Evolutionary conservation across 805 yeast species (phyloP).

Genomic region (Kluyveromyces starmeri): DNA sequence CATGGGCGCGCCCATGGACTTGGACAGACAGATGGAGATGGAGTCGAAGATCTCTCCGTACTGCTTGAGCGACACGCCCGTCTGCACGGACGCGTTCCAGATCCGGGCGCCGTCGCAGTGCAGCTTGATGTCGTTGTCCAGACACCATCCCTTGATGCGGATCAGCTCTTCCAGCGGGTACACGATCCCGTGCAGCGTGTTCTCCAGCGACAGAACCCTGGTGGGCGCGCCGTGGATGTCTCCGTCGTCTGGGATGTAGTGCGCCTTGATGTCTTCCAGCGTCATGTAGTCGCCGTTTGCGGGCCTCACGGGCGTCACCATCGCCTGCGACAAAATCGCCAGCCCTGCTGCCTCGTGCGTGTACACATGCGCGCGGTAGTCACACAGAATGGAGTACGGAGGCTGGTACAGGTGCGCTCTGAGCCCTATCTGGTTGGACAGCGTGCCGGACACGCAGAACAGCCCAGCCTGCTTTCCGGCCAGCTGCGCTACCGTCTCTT

Average conservation of each 20-base stretch:
- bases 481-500: slow-evolving; percentile 51
- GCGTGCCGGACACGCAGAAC: slow-evolving; percentile 81
- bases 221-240: slow-evolving; percentile 90
- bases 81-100: slow-evolving; percentile 77
- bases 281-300: slow-evolving; percentile 69
- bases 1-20: slow-evolving; percentile 88
- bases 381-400: slow-evolving; percentile 70
- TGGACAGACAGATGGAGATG: slow-evolving; percentile 83
- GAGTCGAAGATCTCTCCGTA: slow-evolving; percentile 76
- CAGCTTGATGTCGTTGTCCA: slow-evolving; percentile 45
- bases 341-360: slow-evolving; percentile 86
- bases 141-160: slow-evolving; percentile 64
- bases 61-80: slow-evolving; percentile 54
- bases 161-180: slow-evolving; percentile 72
- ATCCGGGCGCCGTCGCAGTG: slow-evolving; percentile 95
- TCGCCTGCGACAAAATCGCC: slow-evolving; percentile 82
- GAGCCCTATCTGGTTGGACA: slow-evolving; percentile 81
- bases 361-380: slow-evolving; percentile 76
- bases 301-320: slow-evolving; percentile 80
- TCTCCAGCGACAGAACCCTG: slow-evolving; percentile 72
- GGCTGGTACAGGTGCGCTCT: slow-evolving; percentile 72
- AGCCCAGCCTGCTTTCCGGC: slow-evolving; percentile 77
- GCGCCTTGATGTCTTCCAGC: slow-evolving; percentile 63
- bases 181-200: slow-evolving; percentile 77
- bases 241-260: slow-evolving; percentile 60